Evolutionary conservation across 331 rosid species (phyloP).

Genomic region (Pyracantha coccinea): DNA sequence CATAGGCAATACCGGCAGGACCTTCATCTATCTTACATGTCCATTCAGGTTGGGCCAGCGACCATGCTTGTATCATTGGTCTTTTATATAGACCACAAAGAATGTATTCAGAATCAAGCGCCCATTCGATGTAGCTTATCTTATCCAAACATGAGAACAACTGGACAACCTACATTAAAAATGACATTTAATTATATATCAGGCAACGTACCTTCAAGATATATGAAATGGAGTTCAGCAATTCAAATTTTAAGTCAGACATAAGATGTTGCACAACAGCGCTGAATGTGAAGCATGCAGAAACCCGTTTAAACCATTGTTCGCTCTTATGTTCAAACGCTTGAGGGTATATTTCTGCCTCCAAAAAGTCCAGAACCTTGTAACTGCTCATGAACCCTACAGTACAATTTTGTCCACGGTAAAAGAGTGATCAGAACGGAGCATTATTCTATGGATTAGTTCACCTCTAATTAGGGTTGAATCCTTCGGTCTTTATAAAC

Average conservation of each 20-base stretch:
- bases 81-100: conserved; percentile 89
- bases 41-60: conserved; percentile 94
- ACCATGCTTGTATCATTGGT: conserved; percentile 98
- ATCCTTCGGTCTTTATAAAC: not conserved
- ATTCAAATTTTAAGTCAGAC: conserved; percentile 6
- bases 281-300: not conserved
- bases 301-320: not conserved
- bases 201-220: conserved; percentile 11
- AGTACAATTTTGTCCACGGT: not conserved
- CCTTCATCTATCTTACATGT: conserved; percentile 99
- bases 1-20: conserved; percentile 90
- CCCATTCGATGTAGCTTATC: conserved; percentile 98
- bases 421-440: not conserved
- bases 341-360: not conserved
- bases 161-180: conserved; percentile 78
- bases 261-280: not conserved
- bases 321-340: not conserved
- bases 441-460: not conserved
- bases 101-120: conserved; percentile 91
- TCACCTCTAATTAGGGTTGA: not conserved
- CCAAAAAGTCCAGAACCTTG: not conserved
- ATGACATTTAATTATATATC: not conserved
- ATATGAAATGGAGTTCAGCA: conserved; percentile 1
- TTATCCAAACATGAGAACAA: conserved; percentile 95
- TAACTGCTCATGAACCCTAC: not conserved